phyloP scores from a whole-genome alignment of 768 basidiomycete species.

The Podaxis sp. region DNA sequence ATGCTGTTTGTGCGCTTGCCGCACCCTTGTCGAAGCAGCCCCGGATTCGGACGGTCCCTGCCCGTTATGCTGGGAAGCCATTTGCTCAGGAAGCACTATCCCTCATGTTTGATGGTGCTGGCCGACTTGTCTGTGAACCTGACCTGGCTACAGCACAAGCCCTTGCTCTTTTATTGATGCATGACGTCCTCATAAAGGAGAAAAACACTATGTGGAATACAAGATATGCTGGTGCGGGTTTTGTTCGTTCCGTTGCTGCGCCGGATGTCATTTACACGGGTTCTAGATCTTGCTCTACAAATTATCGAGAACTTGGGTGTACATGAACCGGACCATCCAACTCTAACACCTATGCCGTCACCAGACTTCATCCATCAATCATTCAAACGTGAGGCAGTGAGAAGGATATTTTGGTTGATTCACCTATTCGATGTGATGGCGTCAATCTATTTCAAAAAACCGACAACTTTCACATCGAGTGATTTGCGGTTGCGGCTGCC shows the following conservation, averaged over 20 bases:
- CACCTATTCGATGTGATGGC: conserved; percentile 57
- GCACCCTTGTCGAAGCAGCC: conserved; percentile 74
- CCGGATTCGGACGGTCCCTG: conserved; percentile 52
- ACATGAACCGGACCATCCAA: conserved; percentile 60
- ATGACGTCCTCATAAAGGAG: conserved; percentile 55
- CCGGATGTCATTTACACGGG: conserved; percentile 23
- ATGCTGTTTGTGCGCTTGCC: conserved; percentile 76
- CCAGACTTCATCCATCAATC: conserved; percentile 58
- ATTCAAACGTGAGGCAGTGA: conserved; percentile 76
- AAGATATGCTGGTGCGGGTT: conserved; percentile 49
- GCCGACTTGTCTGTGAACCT: conserved; percentile 60
- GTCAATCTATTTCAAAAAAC: conserved; percentile 46
- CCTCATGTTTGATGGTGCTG: conserved; percentile 71
- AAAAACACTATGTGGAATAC: conserved; percentile 36
- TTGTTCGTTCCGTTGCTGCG: conserved; percentile 18
- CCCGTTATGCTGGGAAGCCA: conserved; percentile 54
- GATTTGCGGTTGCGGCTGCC: conserved; percentile 67
- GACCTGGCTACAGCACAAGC: conserved; percentile 75
- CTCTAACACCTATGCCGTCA: conserved; percentile 57
- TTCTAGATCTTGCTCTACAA: conserved; percentile 59
- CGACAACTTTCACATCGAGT: conserved; percentile 39
- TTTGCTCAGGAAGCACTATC: conserved; percentile 63
- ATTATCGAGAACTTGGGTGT: conserved; percentile 69
- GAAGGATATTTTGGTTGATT: conserved; percentile 81
- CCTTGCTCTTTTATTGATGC: conserved; percentile 67